These are phyloP conservation scores for Melampsora americana DNA, from an alignment of 1,284 basidiomycete genomes.

Conservation along the genomic window DNA sequence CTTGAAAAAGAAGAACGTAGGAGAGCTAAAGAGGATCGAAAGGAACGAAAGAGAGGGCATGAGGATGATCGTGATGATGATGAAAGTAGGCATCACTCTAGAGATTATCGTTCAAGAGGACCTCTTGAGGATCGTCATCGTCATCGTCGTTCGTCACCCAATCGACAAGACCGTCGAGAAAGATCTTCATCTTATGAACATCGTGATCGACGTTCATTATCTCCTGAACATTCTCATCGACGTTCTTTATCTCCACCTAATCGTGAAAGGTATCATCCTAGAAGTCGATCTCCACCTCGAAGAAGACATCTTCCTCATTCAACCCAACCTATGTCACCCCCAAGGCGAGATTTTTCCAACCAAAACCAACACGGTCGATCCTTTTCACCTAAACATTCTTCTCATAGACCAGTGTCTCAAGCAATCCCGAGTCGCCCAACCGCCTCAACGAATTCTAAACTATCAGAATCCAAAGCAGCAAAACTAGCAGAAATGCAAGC, in stretches of 20 bases:
- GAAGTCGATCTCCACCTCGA: not conserved
- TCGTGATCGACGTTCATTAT: constrained; percentile 18
- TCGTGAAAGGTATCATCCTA: not conserved
- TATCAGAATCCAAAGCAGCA: constrained; percentile 21
- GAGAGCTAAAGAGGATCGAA: constrained; percentile 18
- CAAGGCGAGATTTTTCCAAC: constrained; percentile 8
- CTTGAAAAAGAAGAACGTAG: constrained; percentile 4
- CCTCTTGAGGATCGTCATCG: not conserved
- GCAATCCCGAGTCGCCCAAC: not conserved
- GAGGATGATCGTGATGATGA: constrained; percentile 12
- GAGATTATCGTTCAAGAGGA: not conserved
- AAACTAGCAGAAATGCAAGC: constrained; percentile 35
- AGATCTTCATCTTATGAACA: constrained; percentile 16
- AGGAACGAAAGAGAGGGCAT: not conserved
- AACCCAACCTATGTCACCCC: not conserved
- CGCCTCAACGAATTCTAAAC: not conserved
- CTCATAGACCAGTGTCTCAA: not conserved
- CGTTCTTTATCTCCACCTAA: constrained; percentile 7
- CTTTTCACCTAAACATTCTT: not conserved
- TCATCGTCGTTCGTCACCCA: not conserved
- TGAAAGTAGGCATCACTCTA: not conserved
- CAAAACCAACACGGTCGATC: not conserved
- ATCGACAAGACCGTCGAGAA: constrained; percentile 7
- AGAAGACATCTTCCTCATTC: not conserved
- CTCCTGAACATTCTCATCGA: constrained; percentile 7